Base-by-base conservation (phyloP, 2,329 filamentous ascomycete species). In the Hypomyces perniciosus region DNA sequence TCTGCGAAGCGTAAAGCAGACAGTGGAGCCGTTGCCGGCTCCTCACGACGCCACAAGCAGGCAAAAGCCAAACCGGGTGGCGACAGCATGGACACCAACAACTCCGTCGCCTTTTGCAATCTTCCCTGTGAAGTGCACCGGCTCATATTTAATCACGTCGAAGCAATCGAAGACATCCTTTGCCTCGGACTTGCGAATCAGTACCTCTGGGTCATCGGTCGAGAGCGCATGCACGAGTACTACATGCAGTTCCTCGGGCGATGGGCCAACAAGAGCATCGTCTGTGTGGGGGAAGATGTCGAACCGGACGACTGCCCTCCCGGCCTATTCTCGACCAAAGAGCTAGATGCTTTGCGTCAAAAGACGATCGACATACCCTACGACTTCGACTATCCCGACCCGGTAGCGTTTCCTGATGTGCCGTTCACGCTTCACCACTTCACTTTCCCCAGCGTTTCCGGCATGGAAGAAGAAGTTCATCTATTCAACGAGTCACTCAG, bases 231-330 rank as follows among this genome's bases (percentile, higher is more conserved):
- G 8, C 13, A 20, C 27, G 9, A 8, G 2, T 3, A 12, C 33
- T 41, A 30, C 2, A 9, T 12, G 26, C 28, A 27, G 10, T 40
- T 34, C 4, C 12, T 33, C 5, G 48, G 42, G 3, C 41, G 4
- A n/a, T 54, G 50, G 52, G 52, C 52, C 8, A 12, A 20, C n/a
- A 6, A 44, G 28, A 38, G 46, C 0, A 54, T 54, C n/a, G 50
- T 52, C 13, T 54, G 46, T 3, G 52, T 52, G 4, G 52, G 52
- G 34, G 50, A 49, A 35, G 4, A 46, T 28, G 34, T 42, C 8
- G 20, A 52, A 9, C 13, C 30, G 26, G n/a, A 12, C 4, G 52
- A 52, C 28, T 52, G 20, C 12, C 52, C 50, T 31, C 38, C 41
- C 2, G 46, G 42, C 9, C 9, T 54, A 10, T 54, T 46, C 50